Base-by-base conservation (phyloP, 2,329 filamentous ascomycete genomes). In the Pyrenochaeta sp. region DNA sequence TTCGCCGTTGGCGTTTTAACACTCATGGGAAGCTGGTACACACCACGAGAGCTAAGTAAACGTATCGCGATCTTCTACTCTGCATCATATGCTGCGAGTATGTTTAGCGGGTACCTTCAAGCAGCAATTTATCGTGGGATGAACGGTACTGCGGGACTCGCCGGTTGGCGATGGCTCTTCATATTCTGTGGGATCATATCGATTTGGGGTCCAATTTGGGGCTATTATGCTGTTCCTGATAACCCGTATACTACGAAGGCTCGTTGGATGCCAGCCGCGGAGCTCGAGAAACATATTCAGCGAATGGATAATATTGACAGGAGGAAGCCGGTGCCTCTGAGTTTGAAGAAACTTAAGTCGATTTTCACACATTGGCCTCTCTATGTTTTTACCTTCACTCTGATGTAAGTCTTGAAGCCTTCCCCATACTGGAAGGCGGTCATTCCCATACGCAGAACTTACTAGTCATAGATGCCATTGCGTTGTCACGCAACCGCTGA, bases 201-300 rank as follows among this genome's bases (percentile, higher is more conserved):
- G 1, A 51, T 72, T 36, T 74, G 66, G 44, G 72, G 69, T 30
- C 73, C 63, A 14, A 55, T 74, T 7, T 72, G 70, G 45, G 75
- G 74, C 18, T 72, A 72, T 38, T 58, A 74, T 14, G 41, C 49
- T 10, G 30, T 53, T 6, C 45, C 49, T 6, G 49, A 53, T 27
- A 49, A 45, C 21, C 41, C 49, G 10, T 49, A 53, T 20, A 45
- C 49, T n/a, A 41, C 49, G 2, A 35, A 38, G 15, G 49, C 49
- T 15, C 35, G 42, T 30, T 59, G 53, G 53, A 44, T 60, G 44
- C 36, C 37, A 19, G 11, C 29, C 5, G 46, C 38, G 11, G 45
- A 53, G 30, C n/a, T 37, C 1, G 38, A 42, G n/a, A 21, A 32
- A 17, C 34, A 45, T 14, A 35, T 34, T 6, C 15, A 28, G 17